Base-by-base conservation (phyloP, 2,329 filamentous ascomycete genomes). In the Microdochium nivale region DNA sequence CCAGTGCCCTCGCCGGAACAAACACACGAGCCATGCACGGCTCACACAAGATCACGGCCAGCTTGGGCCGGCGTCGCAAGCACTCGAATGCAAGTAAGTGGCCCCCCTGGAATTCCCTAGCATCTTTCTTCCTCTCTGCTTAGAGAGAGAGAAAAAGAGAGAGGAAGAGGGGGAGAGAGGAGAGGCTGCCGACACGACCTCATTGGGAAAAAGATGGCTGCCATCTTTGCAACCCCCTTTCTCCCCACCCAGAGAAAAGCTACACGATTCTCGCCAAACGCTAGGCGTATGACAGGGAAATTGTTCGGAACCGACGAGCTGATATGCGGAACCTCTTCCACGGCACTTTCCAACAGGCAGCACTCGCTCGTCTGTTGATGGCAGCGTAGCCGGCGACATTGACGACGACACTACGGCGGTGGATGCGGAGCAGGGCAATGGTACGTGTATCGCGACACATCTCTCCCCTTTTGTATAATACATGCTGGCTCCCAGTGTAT, bases 371-470 rank as follows among this genome's bases (percentile, higher is more conserved):
- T 69, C 68, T 57, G 83, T 87, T 52, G 83, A 83, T 24, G 64
- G 60, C 52, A 65, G 65, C 54, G 19, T 44, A 3, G 23, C 13
- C 40, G 67, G 59, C 55, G 75, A 71, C 11, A 68, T 69, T 54
- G 85, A 90, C 62, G 78, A 81, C 58, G 89, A 95, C 62, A 90
- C 90, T 64, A 85, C 83, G 52, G 80, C 92, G 55, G 85, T 96
- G 63, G 90, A 95, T 72, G 81, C 88, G 54, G 91, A 96, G 51
- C 90, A 97, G 78, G 90, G 91, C 72, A 96, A 92, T 79, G 87
- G 90, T 95, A 72, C 68, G 84, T n/a, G n/a, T 47, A 25, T 46
- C 52, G 25, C 19, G 49, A 11, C 23, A 33, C 21, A 51, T 44
- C 19, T 23, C 24, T 40, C 23, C 19, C 19, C 64, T 51, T 24